Conservation (phyloP, 1,139 yeast species). For the Candida mesenterica region DNA sequence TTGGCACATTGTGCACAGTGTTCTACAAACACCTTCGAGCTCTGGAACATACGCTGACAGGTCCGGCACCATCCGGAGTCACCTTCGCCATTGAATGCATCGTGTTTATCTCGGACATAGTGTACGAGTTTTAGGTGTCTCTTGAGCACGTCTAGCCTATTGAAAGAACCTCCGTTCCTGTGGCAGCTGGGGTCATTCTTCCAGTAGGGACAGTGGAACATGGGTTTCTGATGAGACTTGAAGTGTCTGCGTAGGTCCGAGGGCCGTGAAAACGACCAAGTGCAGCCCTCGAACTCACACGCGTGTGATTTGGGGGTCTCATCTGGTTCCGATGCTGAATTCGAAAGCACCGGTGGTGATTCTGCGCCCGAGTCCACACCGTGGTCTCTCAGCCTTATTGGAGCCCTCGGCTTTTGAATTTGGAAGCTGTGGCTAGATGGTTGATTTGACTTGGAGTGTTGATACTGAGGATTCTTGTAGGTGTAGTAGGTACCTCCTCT, state of each 20-base stretch:
- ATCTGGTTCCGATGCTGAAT: no score
- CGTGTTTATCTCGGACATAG: constrained; percentile 49
- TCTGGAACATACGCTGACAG: constrained; percentile 58
- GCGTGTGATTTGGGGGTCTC: constrained; percentile 37
- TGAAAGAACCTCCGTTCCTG: constrained; percentile 69
- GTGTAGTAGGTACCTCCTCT: background rate
- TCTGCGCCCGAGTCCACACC: no score
- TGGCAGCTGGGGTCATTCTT: constrained; percentile 65
- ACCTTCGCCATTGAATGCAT: constrained; percentile 23
- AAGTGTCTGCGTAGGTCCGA: constrained; percentile 66
- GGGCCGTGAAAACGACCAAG: constrained; percentile 66
- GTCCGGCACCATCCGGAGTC: constrained; percentile 67
- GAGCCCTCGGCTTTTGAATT: constrained; percentile 6
- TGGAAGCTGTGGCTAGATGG: constrained; percentile 7
- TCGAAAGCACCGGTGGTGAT: no score
- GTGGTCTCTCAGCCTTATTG: no score
- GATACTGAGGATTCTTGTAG: constrained; percentile 5
- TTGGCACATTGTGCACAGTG: constrained; percentile 67
- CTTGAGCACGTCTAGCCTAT: constrained; percentile 66
- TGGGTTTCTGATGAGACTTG: constrained; percentile 62
- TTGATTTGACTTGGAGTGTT: constrained; percentile 5
- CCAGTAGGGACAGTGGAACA: constrained; percentile 72
- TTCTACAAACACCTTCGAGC: constrained; percentile 57
- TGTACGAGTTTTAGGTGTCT: constrained; percentile 69
- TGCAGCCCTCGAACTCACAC: constrained; percentile 56